Percentiles rank a stretch among this genome's conserved stretches.
phyloP scores from a whole-genome alignment of 2,329 filamentous ascomycete species.

The Gnomoniopsis sp. region DNA sequence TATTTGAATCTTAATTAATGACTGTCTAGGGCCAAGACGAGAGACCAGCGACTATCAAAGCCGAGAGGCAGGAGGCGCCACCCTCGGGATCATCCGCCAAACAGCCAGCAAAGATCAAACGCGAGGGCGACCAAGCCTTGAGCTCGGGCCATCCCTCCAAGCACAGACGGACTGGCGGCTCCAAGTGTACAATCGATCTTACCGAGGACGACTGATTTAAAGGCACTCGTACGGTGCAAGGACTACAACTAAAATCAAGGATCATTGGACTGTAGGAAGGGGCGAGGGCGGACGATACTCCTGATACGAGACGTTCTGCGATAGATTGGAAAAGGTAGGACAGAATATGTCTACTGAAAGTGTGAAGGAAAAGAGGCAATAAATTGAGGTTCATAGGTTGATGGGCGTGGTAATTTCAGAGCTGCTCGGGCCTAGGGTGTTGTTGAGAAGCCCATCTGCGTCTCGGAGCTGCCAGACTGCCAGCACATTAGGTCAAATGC shows the following conservation, averaged over 20 bases:
- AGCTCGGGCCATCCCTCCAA: conserved; percentile 6
- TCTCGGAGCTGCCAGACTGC: too few species aligned
- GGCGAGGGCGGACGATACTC: background rate
- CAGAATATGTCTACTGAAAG: too few species aligned
- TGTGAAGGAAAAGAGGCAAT: too few species aligned
- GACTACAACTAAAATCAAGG: background rate
- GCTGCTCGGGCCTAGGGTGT: too few species aligned
- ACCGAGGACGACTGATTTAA: conserved; percentile 11
- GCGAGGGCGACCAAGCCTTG: conserved; percentile 19
- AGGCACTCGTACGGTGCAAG: background rate
- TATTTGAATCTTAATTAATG: background rate
- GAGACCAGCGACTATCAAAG: background rate
- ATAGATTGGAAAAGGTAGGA: too few species aligned
- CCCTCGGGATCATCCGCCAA: background rate
- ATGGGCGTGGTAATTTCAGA: too few species aligned
- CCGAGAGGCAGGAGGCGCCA: background rate
- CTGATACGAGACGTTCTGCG: too few species aligned
- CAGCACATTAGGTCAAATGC: too few species aligned
- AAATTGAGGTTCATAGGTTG: too few species aligned
- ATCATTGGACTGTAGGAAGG: too few species aligned
- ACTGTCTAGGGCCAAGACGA: background rate
- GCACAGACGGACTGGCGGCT: conserved; percentile 6
- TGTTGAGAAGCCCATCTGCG: too few species aligned
- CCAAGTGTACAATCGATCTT: conserved; percentile 16
- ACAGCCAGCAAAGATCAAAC: conserved; percentile 16